These are phyloP conservation scores for Talaromyces piceae DNA, from an alignment of 2,329 filamentous ascomycete species.

Conservation along the genomic window DNA sequence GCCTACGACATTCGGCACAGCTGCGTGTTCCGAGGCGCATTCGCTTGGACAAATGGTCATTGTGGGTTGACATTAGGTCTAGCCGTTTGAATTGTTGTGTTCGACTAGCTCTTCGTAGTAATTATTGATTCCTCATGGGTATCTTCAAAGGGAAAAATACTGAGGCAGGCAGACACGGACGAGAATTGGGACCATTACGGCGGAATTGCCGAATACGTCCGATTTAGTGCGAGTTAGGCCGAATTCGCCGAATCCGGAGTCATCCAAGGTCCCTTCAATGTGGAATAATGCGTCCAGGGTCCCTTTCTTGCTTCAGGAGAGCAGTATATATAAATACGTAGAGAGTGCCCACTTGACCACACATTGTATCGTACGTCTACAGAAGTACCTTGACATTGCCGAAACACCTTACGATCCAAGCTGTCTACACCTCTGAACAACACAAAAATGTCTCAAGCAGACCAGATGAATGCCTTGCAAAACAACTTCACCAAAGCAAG, in stretches of 20 bases:
- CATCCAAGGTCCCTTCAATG: neutral
- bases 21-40: conserved; percentile 2
- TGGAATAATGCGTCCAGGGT: too few species aligned
- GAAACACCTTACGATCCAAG: too few species aligned
- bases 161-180: neutral
- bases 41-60: neutral
- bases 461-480: neutral
- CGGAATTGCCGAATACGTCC: neutral
- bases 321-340: too few species aligned
- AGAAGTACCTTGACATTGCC: too few species aligned
- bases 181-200: neutral
- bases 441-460: neutral
- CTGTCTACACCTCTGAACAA: neutral
- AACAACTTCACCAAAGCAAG: neutral
- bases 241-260: neutral
- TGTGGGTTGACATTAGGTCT: neutral
- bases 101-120: neutral
- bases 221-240: neutral
- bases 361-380: too few species aligned
- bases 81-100: neutral
- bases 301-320: too few species aligned
- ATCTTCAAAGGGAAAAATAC: neutral
- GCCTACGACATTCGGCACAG: conserved; percentile 2
- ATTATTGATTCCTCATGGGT: neutral
- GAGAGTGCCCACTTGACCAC: too few species aligned